phyloP scores from a whole-genome alignment of 2,329 filamentous ascomycete genomes.

The Trichoderma sp. region DNA sequence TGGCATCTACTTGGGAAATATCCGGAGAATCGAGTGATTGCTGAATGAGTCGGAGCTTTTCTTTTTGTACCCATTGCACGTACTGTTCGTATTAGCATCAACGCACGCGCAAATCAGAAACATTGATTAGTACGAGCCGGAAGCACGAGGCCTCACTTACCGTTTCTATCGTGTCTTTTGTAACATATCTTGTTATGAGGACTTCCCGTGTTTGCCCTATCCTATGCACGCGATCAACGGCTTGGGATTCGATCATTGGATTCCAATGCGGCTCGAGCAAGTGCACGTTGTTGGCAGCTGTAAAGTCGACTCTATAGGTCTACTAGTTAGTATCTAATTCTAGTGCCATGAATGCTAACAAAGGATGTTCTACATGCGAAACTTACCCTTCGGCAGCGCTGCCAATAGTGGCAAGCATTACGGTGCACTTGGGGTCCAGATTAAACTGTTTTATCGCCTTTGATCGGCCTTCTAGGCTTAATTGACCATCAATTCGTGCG shows the following conservation, averaged over 20 bases:
- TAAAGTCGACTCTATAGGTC: not conserved
- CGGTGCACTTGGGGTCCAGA: not conserved
- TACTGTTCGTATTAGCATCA: not conserved
- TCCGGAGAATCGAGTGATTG: not conserved
- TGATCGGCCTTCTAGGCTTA: not conserved
- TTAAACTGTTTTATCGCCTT: not conserved
- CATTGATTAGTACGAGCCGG: not conserved
- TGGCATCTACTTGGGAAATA: not conserved
- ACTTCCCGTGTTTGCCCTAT: conserved; percentile 31
- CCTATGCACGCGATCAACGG: conserved; percentile 32
- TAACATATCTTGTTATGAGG: conserved; percentile 29
- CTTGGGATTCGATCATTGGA: conserved; percentile 34
- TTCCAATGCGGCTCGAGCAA: conserved; percentile 36
- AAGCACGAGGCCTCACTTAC: not conserved
- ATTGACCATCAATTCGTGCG: conserved; percentile 29
- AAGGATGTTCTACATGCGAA: not conserved
- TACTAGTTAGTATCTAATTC: not conserved
- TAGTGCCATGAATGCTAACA: not conserved
- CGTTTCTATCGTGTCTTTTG: conserved; percentile 23
- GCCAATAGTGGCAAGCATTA: not conserved
- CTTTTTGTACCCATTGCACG: not conserved
- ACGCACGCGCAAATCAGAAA: not conserved
- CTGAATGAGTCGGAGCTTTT: not conserved
- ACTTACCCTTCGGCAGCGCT: not conserved
- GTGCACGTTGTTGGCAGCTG: conserved; percentile 28